phyloP scores from a whole-genome alignment of 305 asterid species.

The Fraxinus greggii region DNA sequence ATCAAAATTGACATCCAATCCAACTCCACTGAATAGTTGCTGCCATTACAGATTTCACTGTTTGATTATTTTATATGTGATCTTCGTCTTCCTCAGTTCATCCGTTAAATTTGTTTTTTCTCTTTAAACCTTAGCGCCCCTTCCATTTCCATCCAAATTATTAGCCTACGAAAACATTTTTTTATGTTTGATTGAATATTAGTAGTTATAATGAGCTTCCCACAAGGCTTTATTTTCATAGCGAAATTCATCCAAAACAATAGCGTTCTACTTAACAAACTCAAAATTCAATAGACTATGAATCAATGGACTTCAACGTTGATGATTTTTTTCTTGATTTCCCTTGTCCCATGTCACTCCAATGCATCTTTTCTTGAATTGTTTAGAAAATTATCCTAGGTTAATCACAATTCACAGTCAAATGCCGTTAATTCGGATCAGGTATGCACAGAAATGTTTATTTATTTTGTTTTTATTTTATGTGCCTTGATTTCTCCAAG shows the following conservation, averaged over 20 bases:
- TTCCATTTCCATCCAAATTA: slow-evolving; percentile 1
- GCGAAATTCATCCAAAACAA: not conserved
- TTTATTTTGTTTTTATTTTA: slow-evolving; percentile 13
- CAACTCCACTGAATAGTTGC: not conserved
- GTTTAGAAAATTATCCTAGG: slow-evolving; percentile 9
- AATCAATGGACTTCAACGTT: slow-evolving; percentile 25
- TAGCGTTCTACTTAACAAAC: not conserved
- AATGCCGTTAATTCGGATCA: not conserved
- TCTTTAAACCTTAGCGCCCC: slow-evolving; percentile 5
- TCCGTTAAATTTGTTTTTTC: slow-evolving; percentile 15
- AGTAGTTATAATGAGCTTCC: not conserved
- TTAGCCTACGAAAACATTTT: not conserved
- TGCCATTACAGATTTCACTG: not conserved
- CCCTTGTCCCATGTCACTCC: not conserved
- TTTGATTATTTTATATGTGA: not conserved
- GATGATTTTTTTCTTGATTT: slow-evolving; percentile 28
- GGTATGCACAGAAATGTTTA: slow-evolving; percentile 17
- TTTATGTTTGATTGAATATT: slow-evolving; percentile 8
- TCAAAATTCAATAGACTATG: slow-evolving; percentile 20
- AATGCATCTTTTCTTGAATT: too few relatives aligned
- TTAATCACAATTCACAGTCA: slow-evolving; percentile 22
- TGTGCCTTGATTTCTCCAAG: not conserved
- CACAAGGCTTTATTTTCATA: not conserved
- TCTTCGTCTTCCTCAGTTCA: not conserved
- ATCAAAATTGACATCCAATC: too few relatives aligned